These are phyloP conservation scores for Trichoderma pleuroti DNA, from an alignment of 2,329 filamentous ascomycete species.

Conservation along the genomic window DNA sequence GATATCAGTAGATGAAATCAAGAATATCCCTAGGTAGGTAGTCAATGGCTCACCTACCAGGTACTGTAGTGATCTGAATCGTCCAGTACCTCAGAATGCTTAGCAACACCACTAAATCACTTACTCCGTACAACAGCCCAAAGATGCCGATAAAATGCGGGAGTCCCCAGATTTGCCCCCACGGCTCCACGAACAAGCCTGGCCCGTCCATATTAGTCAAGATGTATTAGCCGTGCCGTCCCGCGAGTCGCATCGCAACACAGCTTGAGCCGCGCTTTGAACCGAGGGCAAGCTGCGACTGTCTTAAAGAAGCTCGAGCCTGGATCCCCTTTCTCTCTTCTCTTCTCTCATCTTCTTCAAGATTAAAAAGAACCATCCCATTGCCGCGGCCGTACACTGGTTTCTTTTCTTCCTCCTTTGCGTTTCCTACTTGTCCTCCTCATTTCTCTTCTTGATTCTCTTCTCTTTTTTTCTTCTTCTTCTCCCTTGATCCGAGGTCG, in stretches of 20 bases:
- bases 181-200: neutral
- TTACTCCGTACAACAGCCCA: neutral
- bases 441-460: neutral
- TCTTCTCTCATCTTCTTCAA: neutral
- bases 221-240: conserved; percentile 13
- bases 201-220: neutral
- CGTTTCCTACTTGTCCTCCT: neutral
- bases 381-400: neutral
- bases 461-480: neutral
- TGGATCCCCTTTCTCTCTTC: neutral
- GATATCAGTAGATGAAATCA: neutral
- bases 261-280: neutral
- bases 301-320: neutral
- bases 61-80: no score
- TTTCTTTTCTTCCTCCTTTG: neutral
- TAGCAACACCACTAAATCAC: no score
- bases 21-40: neutral
- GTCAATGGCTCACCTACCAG: neutral
- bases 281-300: conserved; percentile 7
- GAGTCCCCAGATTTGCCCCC: conserved; percentile 14
- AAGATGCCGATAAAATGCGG: conserved; percentile 4
- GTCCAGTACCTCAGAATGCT: no score
- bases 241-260: neutral
- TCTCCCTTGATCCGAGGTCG: neutral
- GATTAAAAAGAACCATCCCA: neutral